Evolutionary conservation across 2,329 filamentous ascomycete genomes (phyloP), one percentile per base, ranked within the genome.

Genomic region (Amylocarpus encephaloides): DNA sequence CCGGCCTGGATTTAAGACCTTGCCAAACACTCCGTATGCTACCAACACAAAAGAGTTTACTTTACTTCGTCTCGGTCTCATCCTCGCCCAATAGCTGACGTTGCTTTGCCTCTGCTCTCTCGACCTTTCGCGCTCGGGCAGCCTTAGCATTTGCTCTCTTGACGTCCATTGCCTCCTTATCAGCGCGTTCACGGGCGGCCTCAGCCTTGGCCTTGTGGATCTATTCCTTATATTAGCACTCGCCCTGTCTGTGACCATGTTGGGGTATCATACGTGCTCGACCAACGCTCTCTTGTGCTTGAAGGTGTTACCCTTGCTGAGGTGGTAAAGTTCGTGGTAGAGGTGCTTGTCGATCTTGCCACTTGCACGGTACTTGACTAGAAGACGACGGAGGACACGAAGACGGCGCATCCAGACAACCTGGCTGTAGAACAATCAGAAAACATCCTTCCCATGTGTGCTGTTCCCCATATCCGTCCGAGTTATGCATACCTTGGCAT

Each of bases 331-430:
- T 81, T 97, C 91, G 85, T 98, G 93, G 85, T 98, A 98, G 59
- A 98, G 90, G 83, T 98, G 93, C 86, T 98, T 98, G 82, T 98
- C 93, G 74, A 98, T 98, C 88, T 98, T 98, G 77, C 94, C 94
- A 70, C 87, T 88, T 75, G 92, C 92, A 77, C 93, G 93, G 84
- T 98, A 98, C 84, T 97, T 97, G 82, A 96, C 93, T 66, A 98
- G 82, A 58, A 98, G 88, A 74, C 93, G 93, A 73, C 93, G 92
- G 78, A 98, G 91, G 73, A 98, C 92, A 79, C 94, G 90, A 73
- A 94, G 91, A 73, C 93, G 92, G 78, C 94, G 91, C 93, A 98
- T 98, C 93, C 93, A 98, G 70, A 97, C 82, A 67, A 98, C 81
- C 80, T 96, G 90, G 76, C 88, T 93, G 67, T 75, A 71, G 54